A percentile compares a stretch with the other conserved stretches of the same genome.
These are phyloP conservation scores for Trichaptum fuscoviolaceum DNA, from an alignment of 768 basidiomycete species.

Conservation along the genomic window DNA sequence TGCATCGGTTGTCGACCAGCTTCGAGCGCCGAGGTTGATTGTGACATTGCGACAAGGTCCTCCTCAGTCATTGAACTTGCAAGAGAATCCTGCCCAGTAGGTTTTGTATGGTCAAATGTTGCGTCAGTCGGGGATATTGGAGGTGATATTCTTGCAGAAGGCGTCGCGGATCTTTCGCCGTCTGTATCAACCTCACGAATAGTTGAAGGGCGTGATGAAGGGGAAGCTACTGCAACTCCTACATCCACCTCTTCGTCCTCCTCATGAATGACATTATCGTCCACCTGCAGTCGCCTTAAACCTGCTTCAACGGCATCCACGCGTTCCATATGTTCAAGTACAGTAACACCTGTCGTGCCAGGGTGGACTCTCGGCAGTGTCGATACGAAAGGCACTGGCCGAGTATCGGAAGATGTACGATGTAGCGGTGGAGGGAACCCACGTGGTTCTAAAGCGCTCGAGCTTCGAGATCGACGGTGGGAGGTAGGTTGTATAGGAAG, in stretches of 20 bases:
- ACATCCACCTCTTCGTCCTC: constrained; percentile 62
- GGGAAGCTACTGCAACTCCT: constrained; percentile 27
- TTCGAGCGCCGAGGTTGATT: constrained; percentile 70
- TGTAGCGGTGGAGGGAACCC: constrained; percentile 70
- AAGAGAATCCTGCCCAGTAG: constrained; percentile 50
- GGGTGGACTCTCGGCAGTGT: constrained; percentile 82
- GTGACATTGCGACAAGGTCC: constrained; percentile 68
- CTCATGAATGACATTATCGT: constrained; percentile 44
- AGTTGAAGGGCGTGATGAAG: not conserved
- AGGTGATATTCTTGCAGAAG: not conserved
- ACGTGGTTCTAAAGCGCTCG: constrained; percentile 30
- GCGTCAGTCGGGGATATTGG: not conserved
- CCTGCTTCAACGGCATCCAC: constrained; percentile 80
- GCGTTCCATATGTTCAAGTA: constrained; percentile 81
- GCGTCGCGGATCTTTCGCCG: not conserved
- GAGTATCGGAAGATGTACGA: constrained; percentile 58
- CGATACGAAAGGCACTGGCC: constrained; percentile 79
- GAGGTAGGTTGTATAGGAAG: constrained; percentile 36
- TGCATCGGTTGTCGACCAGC: not conserved
- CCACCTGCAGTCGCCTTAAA: constrained; percentile 64
- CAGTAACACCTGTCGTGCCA: constrained; percentile 80
- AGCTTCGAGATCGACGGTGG: constrained; percentile 51
- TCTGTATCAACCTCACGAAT: not conserved
- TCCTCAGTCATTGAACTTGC: constrained; percentile 61
- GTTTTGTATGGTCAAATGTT: constrained; percentile 34